phyloP scores from a whole-genome alignment of 2,329 filamentous ascomycete species.

The Geoglossum cookeanum region DNA sequence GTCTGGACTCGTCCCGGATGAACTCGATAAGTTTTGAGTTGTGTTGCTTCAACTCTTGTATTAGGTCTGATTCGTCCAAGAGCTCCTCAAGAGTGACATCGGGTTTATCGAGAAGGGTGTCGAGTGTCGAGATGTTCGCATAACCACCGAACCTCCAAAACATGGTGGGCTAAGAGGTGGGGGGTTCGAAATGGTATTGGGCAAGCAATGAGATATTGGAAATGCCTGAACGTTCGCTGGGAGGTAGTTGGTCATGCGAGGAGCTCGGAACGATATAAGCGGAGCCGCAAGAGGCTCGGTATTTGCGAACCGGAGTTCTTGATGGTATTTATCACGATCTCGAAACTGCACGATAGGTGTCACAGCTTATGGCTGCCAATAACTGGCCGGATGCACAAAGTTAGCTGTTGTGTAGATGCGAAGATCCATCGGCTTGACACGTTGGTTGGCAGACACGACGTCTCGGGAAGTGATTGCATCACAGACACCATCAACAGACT shows the following conservation, averaged over 20 bases:
- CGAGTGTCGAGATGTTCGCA: conserved; percentile 90
- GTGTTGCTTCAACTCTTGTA: conserved; percentile 95
- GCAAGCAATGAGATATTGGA: not conserved
- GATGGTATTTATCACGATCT: not conserved
- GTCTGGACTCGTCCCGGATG: conserved; percentile 66
- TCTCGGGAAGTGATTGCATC: not conserved
- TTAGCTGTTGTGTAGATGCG: not conserved
- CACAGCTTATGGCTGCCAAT: not conserved
- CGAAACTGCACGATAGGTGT: not conserved
- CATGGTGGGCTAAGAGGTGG: conserved; percentile 46
- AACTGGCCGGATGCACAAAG: not conserved
- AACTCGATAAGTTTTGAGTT: conserved; percentile 97
- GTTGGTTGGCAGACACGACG: not conserved
- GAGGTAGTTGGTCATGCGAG: not conserved
- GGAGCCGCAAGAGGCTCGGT: not conserved
- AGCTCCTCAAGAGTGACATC: conserved; percentile 91
- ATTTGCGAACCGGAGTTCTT: not conserved
- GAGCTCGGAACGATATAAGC: not conserved
- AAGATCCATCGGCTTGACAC: not conserved
- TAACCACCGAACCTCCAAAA: conserved; percentile 99
- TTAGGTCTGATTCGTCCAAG: conserved; percentile 85
- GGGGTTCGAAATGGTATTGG: not conserved
- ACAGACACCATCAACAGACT: not conserved
- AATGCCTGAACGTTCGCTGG: not conserved
- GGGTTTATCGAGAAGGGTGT: conserved; percentile 86